phyloP scores from a whole-genome alignment of 352 stramenopile species.

The Globisporangium viniferum region DNA sequence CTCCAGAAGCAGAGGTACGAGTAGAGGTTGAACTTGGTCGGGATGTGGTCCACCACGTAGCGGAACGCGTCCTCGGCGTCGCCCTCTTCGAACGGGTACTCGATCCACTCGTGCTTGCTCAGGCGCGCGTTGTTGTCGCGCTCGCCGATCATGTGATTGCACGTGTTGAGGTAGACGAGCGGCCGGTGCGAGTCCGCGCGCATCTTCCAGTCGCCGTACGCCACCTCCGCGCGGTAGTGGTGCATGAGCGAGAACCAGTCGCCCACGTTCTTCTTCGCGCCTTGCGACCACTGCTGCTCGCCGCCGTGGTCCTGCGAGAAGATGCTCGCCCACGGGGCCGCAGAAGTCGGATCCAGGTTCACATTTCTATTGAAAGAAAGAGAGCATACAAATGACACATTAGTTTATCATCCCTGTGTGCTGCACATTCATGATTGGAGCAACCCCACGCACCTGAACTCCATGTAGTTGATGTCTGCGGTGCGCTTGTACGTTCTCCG shows the following conservation, averaged over 20 bases:
- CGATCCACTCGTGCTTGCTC: conserved; percentile 75
- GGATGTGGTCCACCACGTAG: conserved; percentile 79
- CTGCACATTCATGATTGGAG: too few species aligned
- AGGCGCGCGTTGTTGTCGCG: conserved; percentile 76
- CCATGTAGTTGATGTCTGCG: conserved; percentile 89
- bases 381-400: background rate
- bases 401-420: background rate
- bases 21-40: conserved; percentile 88
- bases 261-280: conserved; percentile 76
- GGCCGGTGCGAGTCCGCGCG: conserved; percentile 45
- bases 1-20: conserved; percentile 76
- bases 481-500: conserved; percentile 84
- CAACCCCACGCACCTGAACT: conserved; percentile 47
- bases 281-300: conserved; percentile 79
- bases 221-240: conserved; percentile 70
- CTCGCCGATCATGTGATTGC: conserved; percentile 89
- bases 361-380: conserved; percentile 40
- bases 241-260: conserved; percentile 90
- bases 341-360: conserved; percentile 42
- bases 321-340: conserved; percentile 55
- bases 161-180: conserved; percentile 85
- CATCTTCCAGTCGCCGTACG: conserved; percentile 44
- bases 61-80: conserved; percentile 64
- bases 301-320: conserved; percentile 75
- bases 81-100: conserved; percentile 79